Evolutionary conservation across 805 yeast genomes (phyloP).

Genomic region (Candida dendrica): DNA sequence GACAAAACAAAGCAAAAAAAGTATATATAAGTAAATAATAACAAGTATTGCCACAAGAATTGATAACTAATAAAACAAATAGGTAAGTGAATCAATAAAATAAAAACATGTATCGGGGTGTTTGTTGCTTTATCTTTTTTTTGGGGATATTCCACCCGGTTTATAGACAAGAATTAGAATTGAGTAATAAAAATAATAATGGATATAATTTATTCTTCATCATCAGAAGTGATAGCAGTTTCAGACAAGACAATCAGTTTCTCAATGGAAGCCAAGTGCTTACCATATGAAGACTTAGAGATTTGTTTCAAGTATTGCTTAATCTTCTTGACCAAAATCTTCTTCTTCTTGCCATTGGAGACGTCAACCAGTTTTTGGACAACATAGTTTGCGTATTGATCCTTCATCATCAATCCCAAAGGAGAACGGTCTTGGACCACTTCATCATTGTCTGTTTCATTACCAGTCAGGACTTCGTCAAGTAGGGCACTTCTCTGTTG

Average conservation of each 20-base stretch:
- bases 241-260: constrained; percentile 30
- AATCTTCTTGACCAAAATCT: constrained; percentile 62
- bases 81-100: background rate
- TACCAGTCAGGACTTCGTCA: constrained; percentile 56
- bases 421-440: constrained; percentile 58
- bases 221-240: constrained; percentile 18
- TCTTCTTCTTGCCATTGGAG: constrained; percentile 63
- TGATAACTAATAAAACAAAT: background rate
- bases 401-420: constrained; percentile 90
- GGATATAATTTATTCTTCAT: constrained; percentile 2
- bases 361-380: constrained; percentile 90
- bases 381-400: constrained; percentile 96
- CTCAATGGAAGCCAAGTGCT: constrained; percentile 79
- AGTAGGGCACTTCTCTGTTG: constrained; percentile 58
- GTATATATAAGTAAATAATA: background rate
- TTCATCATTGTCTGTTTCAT: constrained; percentile 29
- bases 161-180: background rate
- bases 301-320: constrained; percentile 74
- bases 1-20: background rate
- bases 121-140: no score
- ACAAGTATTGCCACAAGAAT: background rate
- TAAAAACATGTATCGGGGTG: background rate
- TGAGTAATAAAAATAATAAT: no score
- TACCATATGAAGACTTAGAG: constrained; percentile 64
- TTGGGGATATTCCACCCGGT: no score